Evolutionary conservation across 148 eudicot species (phyloP).

Genomic region (Chenopodium formosanum): DNA sequence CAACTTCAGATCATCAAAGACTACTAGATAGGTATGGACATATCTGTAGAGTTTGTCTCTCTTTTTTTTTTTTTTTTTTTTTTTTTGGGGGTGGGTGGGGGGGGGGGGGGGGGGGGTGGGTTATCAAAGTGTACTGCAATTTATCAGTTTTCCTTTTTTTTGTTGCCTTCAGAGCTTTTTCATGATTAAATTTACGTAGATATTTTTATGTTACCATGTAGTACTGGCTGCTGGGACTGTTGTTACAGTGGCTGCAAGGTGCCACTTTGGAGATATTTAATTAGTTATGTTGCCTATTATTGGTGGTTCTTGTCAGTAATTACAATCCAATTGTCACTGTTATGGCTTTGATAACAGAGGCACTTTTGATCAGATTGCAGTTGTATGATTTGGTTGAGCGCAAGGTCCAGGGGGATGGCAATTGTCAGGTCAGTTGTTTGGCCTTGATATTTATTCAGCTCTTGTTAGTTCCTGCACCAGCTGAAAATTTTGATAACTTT

Average conservation of each 20-base stretch:
- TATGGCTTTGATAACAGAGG: slow-evolving; percentile 29
- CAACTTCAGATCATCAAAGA: slow-evolving; percentile 91
- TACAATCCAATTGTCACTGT: slow-evolving; percentile 1
- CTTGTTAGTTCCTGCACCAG: slow-evolving; percentile 7
- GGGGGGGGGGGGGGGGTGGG: background rate
- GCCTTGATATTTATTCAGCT: slow-evolving; percentile 5
- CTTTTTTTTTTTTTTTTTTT: no score
- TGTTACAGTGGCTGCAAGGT: background rate
- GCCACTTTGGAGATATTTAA: background rate
- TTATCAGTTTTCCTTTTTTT: background rate
- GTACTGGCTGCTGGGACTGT: background rate
- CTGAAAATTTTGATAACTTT: background rate
- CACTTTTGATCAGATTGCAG: slow-evolving; percentile 65
- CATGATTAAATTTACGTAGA: no score
- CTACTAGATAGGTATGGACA: slow-evolving; percentile 65
- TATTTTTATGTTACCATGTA: no score
- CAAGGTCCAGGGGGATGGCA: slow-evolving; percentile 94
- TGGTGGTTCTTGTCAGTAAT: slow-evolving; percentile 7
- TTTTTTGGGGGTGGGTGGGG: no score
- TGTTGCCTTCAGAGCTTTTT: no score
- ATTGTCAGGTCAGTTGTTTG: slow-evolving; percentile 72
- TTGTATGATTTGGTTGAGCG: slow-evolving; percentile 84
- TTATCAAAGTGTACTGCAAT: background rate
- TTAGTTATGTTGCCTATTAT: slow-evolving; percentile 24
- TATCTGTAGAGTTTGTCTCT: background rate